phyloP scores from a whole-genome alignment of 1,284 basidiomycete species.

The Ceratorhiza oryzae-sativae region DNA sequence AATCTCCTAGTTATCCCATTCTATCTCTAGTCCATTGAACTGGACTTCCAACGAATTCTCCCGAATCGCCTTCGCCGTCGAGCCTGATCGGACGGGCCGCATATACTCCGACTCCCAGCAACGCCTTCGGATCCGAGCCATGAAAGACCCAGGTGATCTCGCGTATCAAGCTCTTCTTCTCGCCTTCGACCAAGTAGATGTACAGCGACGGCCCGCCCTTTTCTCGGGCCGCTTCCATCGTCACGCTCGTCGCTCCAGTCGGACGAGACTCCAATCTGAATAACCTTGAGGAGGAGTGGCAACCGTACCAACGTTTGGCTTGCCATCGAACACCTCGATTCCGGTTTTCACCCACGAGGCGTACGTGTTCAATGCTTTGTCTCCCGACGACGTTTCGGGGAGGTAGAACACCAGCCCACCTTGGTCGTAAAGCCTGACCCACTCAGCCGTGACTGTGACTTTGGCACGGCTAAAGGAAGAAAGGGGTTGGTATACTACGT shows the following conservation, averaged over 20 bases:
- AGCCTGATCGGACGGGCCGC: slow-evolving; percentile 46
- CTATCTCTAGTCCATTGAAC: slow-evolving; percentile 40
- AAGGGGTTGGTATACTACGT: slow-evolving; percentile 33
- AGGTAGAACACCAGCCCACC: slow-evolving; percentile 46
- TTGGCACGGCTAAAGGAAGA: slow-evolving; percentile 43
- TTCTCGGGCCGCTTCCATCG: slow-evolving; percentile 45
- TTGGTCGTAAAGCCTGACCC: slow-evolving; percentile 47
- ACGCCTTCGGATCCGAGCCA: slow-evolving; percentile 36
- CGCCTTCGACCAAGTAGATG: slow-evolving; percentile 45
- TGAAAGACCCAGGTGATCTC: slow-evolving; percentile 48
- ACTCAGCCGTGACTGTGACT: slow-evolving; percentile 45
- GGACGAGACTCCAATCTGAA: slow-evolving; percentile 48
- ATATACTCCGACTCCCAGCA: slow-evolving; percentile 46
- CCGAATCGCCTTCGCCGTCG: slow-evolving; percentile 35
- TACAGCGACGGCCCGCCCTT: slow-evolving; percentile 44
- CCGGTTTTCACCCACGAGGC: slow-evolving; percentile 47
- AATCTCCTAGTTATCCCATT: slow-evolving; percentile 13
- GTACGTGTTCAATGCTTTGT: slow-evolving; percentile 2
- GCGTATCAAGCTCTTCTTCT: slow-evolving; percentile 42
- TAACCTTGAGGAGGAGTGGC: slow-evolving; percentile 43
- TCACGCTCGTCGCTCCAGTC: slow-evolving; percentile 32
- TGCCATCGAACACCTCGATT: slow-evolving; percentile 45
- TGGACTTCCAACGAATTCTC: slow-evolving; percentile 41
- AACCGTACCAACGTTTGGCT: slow-evolving; percentile 46
- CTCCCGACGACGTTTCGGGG: slow-evolving; percentile 24